phyloP scores from a whole-genome alignment of 441 rosid genomes.

The Erodium texanum region DNA sequence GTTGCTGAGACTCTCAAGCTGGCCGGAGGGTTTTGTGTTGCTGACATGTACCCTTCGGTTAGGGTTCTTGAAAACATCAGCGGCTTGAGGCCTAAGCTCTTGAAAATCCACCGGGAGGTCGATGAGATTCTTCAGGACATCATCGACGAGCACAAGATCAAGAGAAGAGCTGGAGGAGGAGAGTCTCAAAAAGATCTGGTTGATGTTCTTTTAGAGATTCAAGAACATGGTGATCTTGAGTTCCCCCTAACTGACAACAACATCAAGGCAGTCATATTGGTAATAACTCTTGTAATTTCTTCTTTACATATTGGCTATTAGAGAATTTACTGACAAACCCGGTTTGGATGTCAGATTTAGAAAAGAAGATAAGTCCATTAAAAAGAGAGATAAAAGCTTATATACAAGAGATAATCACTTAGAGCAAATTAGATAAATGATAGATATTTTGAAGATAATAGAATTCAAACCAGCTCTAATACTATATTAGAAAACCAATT shows the following conservation, averaged over 20 bases:
- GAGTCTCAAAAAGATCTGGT: conserved; percentile 18
- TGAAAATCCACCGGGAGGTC: conserved; percentile 7
- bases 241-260: conserved; percentile 10
- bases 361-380: no score
- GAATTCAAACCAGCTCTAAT: no score
- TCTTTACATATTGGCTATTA: no score
- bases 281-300: conserved; percentile 14
- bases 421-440: no score
- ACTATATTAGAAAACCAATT: no score
- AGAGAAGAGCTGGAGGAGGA: neutral
- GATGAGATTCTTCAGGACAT: conserved; percentile 23
- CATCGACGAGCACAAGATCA: conserved; percentile 21
- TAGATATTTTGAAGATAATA: no score
- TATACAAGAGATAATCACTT: no score
- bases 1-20: conserved; percentile 6
- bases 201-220: conserved; percentile 20
- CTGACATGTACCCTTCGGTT: conserved; percentile 28
- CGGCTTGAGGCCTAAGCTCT: conserved; percentile 16
- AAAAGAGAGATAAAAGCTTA: no score
- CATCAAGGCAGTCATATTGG: conserved; percentile 23
- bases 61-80: conserved; percentile 16
- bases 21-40: conserved; percentile 16
- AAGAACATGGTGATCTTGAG: conserved; percentile 6
- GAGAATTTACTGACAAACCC: no score
- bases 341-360: no score